phyloP scores from a whole-genome alignment of 176 grass and related monocot genomes.

The Microstegium vimineum region DNA sequence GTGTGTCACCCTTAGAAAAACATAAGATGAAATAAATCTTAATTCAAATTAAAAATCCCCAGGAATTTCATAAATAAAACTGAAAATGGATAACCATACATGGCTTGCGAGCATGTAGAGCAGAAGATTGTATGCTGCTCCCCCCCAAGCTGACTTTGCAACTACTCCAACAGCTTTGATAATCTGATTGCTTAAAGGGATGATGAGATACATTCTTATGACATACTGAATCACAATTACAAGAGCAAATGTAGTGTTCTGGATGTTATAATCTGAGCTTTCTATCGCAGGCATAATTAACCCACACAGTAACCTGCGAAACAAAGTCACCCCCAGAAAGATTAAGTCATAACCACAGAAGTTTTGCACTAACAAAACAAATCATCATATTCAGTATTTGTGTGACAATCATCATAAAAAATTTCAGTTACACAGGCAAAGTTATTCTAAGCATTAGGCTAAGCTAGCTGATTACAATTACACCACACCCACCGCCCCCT shows the following conservation, averaged over 20 bases:
- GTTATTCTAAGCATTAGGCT: not conserved
- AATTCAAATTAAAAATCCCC: not conserved
- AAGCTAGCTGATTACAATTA: not conserved
- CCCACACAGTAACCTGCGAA: slow-evolving; percentile 7
- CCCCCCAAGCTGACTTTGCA: slow-evolving; percentile 80
- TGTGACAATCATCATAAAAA: not conserved
- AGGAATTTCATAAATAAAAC: not conserved
- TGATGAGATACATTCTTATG: slow-evolving; percentile 68
- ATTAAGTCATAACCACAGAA: too few relatives aligned
- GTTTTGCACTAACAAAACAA: too few relatives aligned
- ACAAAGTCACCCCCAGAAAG: too few relatives aligned
- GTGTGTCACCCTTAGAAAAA: too few relatives aligned
- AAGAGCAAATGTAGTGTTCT: slow-evolving; percentile 58
- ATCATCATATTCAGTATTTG: too few relatives aligned
- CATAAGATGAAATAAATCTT: too few relatives aligned
- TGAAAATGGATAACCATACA: slow-evolving; percentile 42
- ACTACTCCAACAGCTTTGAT: slow-evolving; percentile 76
- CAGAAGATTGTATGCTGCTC: slow-evolving; percentile 93
- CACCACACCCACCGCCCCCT: not conserved
- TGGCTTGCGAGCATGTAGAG: slow-evolving; percentile 91
- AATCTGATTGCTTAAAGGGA: slow-evolving; percentile 70
- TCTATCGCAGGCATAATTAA: slow-evolving; percentile 61
- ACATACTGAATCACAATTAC: slow-evolving; percentile 74
- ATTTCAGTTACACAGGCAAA: not conserved
- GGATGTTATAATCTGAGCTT: slow-evolving; percentile 45